phyloP scores from a whole-genome alignment of 1,139 yeast species.

The Geotrichum candidum region DNA sequence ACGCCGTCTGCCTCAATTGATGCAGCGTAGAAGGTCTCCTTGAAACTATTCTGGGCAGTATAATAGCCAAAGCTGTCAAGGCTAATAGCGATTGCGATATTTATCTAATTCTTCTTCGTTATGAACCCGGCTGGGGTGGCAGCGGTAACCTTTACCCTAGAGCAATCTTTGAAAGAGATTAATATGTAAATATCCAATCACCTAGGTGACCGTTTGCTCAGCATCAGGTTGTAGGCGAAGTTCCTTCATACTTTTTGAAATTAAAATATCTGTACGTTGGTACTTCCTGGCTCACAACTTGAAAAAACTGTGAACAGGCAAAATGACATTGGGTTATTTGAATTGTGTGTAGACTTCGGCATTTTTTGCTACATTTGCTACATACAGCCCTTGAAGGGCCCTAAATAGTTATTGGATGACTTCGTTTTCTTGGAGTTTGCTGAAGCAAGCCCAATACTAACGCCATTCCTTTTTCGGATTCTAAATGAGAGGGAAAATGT shows the following conservation, averaged over 20 bases:
- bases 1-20: too few relatives aligned
- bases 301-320: slow-evolving; percentile 8
- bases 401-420: background rate
- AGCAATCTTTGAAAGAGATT: too few relatives aligned
- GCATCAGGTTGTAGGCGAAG: slow-evolving; percentile 9
- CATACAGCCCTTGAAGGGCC: background rate
- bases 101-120: too few relatives aligned
- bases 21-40: too few relatives aligned
- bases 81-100: too few relatives aligned
- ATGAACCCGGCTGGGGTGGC: too few relatives aligned
- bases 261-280: slow-evolving; percentile 6
- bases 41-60: too few relatives aligned
- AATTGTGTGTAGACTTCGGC: slow-evolving; percentile 4
- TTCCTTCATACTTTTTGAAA: background rate
- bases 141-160: too few relatives aligned
- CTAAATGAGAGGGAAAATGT: slow-evolving; percentile 9
- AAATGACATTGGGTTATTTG: slow-evolving; percentile 2
- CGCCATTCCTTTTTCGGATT: slow-evolving; percentile 4
- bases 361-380: background rate
- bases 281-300: slow-evolving; percentile 5
- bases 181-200: too few relatives aligned
- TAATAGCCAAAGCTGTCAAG: too few relatives aligned
- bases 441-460: slow-evolving; percentile 7
- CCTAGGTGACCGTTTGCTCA: background rate
- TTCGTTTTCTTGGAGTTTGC: slow-evolving; percentile 5